These are phyloP conservation scores for Oryza meridionalis DNA, from an alignment of 176 grass and related monocot genomes.

Conservation along the genomic window DNA sequence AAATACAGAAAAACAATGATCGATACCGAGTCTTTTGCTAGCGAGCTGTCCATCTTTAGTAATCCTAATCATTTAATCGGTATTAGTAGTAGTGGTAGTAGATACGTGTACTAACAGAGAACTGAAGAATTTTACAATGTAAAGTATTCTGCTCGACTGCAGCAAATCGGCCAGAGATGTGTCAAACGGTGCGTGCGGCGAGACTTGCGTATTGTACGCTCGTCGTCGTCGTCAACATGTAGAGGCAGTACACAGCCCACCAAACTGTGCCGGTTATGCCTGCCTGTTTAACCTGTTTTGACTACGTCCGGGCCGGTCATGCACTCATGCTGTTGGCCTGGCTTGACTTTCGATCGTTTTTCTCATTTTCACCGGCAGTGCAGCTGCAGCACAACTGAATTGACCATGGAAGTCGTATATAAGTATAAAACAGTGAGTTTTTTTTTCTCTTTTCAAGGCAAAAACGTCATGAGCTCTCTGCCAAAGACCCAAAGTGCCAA, in stretches of 20 bases:
- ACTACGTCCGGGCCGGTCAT: background rate
- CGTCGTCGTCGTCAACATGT: background rate
- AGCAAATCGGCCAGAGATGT: background rate
- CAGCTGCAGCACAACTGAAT: background rate
- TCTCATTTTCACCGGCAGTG: background rate
- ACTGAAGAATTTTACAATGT: too few species aligned
- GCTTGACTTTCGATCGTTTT: background rate
- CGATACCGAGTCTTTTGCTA: too few species aligned
- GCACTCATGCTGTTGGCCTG: background rate
- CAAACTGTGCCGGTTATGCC: background rate
- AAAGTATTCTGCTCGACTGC: background rate
- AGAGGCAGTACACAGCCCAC: background rate
- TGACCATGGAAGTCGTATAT: constrained; percentile 9
- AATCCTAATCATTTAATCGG: background rate
- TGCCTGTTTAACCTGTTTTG: background rate
- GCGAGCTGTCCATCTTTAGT: too few species aligned
- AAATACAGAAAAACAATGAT: background rate
- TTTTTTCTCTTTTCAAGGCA: too few species aligned
- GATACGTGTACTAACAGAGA: background rate
- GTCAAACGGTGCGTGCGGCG: background rate
- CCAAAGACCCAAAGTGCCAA: too few species aligned
- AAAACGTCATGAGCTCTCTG: background rate
- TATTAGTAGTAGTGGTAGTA: background rate
- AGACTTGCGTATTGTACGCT: background rate
- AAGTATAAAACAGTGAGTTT: background rate